A percentile compares a stretch with the other conserved stretches of the same genome.
Conservation (phyloP, 306 rosid genomes). For the Canavalia gladiata region DNA sequence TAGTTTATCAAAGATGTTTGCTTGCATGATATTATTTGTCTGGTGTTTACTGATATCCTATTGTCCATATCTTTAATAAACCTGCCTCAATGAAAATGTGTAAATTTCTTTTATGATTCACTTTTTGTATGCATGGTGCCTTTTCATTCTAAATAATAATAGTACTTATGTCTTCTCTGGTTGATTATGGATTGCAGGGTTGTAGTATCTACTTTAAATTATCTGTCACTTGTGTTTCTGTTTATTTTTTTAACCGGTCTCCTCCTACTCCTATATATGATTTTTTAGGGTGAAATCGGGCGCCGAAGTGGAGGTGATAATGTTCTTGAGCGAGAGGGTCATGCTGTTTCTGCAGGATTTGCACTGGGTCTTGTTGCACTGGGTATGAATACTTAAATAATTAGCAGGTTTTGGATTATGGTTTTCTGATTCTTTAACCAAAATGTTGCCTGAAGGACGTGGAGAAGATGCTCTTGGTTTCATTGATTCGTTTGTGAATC, state of each 20-base stretch:
- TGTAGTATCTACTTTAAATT: conserved; percentile 40
- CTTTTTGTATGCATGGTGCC: conserved; percentile 14
- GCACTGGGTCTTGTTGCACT: conserved; percentile 94
- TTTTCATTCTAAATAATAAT: conserved; percentile 7
- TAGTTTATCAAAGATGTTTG: conserved; percentile 27
- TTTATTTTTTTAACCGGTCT: conserved; percentile 36
- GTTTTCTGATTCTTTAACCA: conserved; percentile 47
- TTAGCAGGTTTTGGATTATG: conserved; percentile 34
- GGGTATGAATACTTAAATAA: conserved; percentile 62
- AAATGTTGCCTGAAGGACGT: conserved; percentile 72
- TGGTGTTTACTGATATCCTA: conserved; percentile 3
- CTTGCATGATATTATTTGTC: conserved; percentile 38
- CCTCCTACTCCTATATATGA: conserved; percentile 8
- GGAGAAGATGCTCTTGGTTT: conserved; percentile 91
- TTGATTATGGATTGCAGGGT: conserved; percentile 33
- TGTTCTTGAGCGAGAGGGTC: conserved; percentile 98
- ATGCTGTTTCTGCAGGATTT: conserved; percentile 98
- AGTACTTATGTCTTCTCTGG: conserved; percentile 28
- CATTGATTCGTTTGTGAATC: conserved; percentile 79
- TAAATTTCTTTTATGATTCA: conserved; percentile 44
- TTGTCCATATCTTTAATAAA: conserved; percentile 18
- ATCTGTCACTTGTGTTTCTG: conserved; percentile 31
- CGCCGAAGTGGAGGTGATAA: conserved; percentile 96
- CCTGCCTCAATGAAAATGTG: conserved; percentile 19
- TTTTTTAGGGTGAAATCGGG: conserved; percentile 87